Percentiles rank a stretch among this genome's conserved stretches.
Conservation (phyloP, 2,329 filamentous ascomycete genomes). For the Colletotrichum tanaceti region DNA sequence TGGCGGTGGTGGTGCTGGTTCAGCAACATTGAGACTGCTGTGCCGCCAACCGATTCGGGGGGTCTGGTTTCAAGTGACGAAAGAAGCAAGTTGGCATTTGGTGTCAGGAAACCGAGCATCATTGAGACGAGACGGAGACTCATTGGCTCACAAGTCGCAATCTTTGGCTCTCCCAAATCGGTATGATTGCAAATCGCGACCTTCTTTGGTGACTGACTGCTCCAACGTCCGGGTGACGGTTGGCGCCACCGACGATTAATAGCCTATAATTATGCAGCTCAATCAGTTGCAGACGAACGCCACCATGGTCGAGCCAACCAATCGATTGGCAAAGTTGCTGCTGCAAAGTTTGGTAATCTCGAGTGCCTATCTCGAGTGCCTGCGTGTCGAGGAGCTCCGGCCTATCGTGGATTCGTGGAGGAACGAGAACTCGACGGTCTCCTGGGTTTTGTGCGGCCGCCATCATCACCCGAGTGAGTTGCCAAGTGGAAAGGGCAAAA, state of each 20-base stretch:
- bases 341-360: not conserved
- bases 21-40: no score
- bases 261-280: not conserved
- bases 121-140: no score
- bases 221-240: no score
- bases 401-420: not conserved
- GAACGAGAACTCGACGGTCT: not conserved
- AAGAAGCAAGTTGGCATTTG: no score
- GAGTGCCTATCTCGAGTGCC: no score
- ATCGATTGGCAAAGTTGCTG: not conserved
- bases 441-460: not conserved
- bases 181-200: no score
- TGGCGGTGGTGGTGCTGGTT: not conserved
- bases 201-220: not conserved
- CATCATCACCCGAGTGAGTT: no score
- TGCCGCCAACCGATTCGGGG: no score
- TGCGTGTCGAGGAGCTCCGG: not conserved
- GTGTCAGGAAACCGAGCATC: no score
- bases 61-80: no score
- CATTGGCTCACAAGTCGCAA: no score
- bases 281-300: not conserved
- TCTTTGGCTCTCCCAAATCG: no score
- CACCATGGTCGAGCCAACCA: not conserved
- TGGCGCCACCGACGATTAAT: not conserved
- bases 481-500: not conserved